phyloP scores from a whole-genome alignment of 805 yeast species.

The Pichia sporocuriosa region DNA sequence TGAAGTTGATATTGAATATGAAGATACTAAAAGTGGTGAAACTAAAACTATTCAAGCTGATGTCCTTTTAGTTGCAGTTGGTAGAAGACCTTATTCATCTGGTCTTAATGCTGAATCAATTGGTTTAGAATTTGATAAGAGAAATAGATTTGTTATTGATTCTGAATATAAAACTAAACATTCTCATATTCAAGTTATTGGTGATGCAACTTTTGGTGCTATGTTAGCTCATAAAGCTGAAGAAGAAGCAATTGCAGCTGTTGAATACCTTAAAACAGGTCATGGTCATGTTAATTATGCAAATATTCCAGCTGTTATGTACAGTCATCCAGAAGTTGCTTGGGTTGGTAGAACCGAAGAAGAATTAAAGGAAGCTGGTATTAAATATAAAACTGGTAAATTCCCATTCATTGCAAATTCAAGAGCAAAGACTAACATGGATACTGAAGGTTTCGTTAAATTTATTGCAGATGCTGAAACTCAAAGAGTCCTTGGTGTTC shows the following conservation, averaged over 20 bases:
- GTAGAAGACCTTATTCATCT: slow-evolving; percentile 94
- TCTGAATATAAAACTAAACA: slow-evolving; percentile 86
- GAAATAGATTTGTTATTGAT: slow-evolving; percentile 91
- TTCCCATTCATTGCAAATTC: slow-evolving; percentile 99
- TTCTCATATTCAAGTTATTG: slow-evolving; percentile 93
- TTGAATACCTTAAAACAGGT: slow-evolving; percentile 85
- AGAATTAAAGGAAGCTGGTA: slow-evolving; percentile 59
- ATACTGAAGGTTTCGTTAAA: slow-evolving; percentile 96
- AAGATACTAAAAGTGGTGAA: slow-evolving; percentile 81
- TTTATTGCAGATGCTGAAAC: slow-evolving; percentile 95
- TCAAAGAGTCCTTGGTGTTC: slow-evolving; percentile 92
- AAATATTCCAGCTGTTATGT: slow-evolving; percentile 97
- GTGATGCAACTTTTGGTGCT: slow-evolving; percentile 97
- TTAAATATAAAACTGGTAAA: slow-evolving; percentile 89
- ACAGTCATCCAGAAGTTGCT: slow-evolving; percentile 98
- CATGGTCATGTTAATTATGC: slow-evolving; percentile 98
- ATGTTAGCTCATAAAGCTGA: slow-evolving; percentile 99
- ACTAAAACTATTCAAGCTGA: slow-evolving; percentile 79
- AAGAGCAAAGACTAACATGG: slow-evolving; percentile 96
- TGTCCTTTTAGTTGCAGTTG: slow-evolving; percentile 92
- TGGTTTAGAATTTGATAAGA: slow-evolving; percentile 86
- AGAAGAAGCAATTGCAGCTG: slow-evolving; percentile 99
- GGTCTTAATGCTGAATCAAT: slow-evolving; percentile 84
- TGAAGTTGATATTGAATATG: slow-evolving; percentile 76
- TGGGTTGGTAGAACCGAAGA: slow-evolving; percentile 95